Evolutionary conservation across 257 asterid species (phyloP), one percentile per base, ranked within the genome.

Genomic region (Solanum peruvianum): DNA sequence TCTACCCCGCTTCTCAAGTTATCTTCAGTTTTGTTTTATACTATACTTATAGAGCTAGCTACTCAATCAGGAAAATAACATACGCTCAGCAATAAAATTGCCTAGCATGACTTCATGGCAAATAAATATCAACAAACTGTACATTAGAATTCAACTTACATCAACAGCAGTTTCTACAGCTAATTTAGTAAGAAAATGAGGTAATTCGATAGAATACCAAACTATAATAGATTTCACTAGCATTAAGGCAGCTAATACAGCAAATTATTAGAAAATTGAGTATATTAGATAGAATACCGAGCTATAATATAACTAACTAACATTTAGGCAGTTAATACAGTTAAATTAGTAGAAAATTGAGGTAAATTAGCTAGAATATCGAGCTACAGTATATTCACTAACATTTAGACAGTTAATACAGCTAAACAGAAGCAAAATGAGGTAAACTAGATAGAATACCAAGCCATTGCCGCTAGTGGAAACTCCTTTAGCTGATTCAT

Each of bases 401-500:
- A 13, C 37, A 39, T 42, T 77, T 77, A 41, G 21, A 2, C 83
- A 44, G 37, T n/a, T 42, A 42, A 4, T 8, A 77, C n/a, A 77
- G 83, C 9, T 77, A 44, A 12, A n/a, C 27, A 75, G 49, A 3
- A 76, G 10, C 35, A 21, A 73, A 37, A 2, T 21, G 31, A 39
- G 52, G 82, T 21, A 4, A 73, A 37, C 11, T 39, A 37, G 18
- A 73, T 21, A 21, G 10, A 76, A 6, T 89, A 92, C 94, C 94
- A 91, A 60, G 69, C 47, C 92, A 88, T 91, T 89, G 86, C 91
- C 91, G 88, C 91, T 89, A 37, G 91, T 88, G n/a, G 93, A 94
- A 88, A 93, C 90, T 86, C 91, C 92, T 70, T 90, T 90, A 39
- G 85, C 86, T 52, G 52, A 82, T 7, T 92, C 92, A 56, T 91